Percentiles rank a stretch among this genome's conserved stretches.
Evolutionary conservation across 768 basidiomycete species (phyloP).

Genomic region (Hemileccinum rubropunctum): DNA sequence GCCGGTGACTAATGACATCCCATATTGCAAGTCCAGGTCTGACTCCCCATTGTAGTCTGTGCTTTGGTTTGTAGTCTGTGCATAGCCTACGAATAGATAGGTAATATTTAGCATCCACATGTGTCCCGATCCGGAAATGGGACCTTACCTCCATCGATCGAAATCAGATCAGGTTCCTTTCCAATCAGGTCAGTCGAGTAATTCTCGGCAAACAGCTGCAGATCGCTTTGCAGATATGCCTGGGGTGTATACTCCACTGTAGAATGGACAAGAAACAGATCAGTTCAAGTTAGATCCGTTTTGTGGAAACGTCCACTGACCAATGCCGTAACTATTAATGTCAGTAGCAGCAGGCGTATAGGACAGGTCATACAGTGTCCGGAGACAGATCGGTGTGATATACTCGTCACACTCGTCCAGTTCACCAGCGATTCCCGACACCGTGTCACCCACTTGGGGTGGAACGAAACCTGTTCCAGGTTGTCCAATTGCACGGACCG

Average conservation of each 20-base stretch:
- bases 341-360: conserved; percentile 24
- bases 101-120: not conserved
- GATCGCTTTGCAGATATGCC: conserved; percentile 29
- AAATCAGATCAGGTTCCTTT: conserved; percentile 26
- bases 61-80: conserved; percentile 19
- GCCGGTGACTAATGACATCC: conserved; percentile 28
- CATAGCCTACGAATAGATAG: conserved; percentile 15
- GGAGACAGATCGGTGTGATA: conserved; percentile 31
- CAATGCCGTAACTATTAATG: conserved; percentile 34
- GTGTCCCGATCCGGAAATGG: not conserved
- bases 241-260: conserved; percentile 36
- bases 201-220: conserved; percentile 30
- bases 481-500: conserved; percentile 14
- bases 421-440: not conserved
- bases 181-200: conserved; percentile 18
- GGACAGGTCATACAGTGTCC: conserved; percentile 24
- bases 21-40: conserved; percentile 31
- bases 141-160: conserved; percentile 35
- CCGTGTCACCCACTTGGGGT: conserved; percentile 15
- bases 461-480: conserved; percentile 5
- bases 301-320: conserved; percentile 9
- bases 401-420: conserved; percentile 22
- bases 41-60: conserved; percentile 29
- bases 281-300: not conserved
- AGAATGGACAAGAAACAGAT: not conserved